Evolutionary conservation across 23 red algal species (phyloP).

Genomic region (Agarophyton chilense): DNA sequence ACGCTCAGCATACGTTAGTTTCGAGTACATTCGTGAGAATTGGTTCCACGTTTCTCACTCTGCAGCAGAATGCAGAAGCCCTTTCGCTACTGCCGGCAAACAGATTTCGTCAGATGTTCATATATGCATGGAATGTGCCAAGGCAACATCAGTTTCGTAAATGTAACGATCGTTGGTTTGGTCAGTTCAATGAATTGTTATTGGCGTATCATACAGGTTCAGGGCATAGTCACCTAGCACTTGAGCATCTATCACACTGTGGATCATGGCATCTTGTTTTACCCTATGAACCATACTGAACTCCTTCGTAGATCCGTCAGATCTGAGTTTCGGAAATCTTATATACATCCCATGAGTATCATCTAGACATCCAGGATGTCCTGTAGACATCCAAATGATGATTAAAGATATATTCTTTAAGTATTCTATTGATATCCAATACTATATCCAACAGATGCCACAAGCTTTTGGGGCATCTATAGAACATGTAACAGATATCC

Average conservation of each 20-base stretch:
- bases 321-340: too few relatives aligned
- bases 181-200: slow-evolving; percentile 36
- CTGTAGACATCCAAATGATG: too few relatives aligned
- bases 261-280: not conserved
- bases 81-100: not conserved
- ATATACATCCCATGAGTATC: too few relatives aligned
- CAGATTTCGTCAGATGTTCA: slow-evolving; percentile 26
- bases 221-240: not conserved
- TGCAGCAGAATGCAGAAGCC: not conserved
- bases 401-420: too few relatives aligned
- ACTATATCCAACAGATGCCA: too few relatives aligned
- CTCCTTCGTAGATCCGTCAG: too few relatives aligned
- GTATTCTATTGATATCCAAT: too few relatives aligned
- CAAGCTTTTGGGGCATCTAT: too few relatives aligned
- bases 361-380: too few relatives aligned
- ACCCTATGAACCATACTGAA: too few relatives aligned
- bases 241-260: not conserved
- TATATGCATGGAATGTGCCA: not conserved
- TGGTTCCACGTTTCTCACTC: not conserved
- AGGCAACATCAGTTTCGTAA: slow-evolving; percentile 21
- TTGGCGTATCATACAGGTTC: slow-evolving; percentile 10
- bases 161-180: not conserved
- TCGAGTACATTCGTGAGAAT: not conserved
- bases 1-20: not conserved
- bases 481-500: too few relatives aligned